Conservation (phyloP, 306 rosid species). For the Gillenia trifoliata region DNA sequence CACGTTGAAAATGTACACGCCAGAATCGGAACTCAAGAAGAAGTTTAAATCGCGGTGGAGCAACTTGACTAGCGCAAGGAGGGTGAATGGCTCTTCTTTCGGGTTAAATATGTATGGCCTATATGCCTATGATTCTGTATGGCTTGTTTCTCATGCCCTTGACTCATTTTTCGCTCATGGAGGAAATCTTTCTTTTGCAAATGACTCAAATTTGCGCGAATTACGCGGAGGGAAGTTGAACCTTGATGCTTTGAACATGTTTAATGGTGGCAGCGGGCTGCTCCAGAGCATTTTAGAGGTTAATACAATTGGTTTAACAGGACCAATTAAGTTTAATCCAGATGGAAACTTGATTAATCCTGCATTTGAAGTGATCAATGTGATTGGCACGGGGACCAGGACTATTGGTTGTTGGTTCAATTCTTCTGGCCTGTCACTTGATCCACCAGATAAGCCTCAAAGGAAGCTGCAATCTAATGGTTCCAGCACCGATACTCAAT, state of each 20-base stretch:
- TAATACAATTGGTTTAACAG: slow-evolving; percentile 19
- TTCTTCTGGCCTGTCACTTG: slow-evolving; percentile 7
- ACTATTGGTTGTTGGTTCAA: slow-evolving; percentile 26
- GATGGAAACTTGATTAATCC: slow-evolving; percentile 14
- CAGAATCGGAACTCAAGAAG: background rate
- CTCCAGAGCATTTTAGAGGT: slow-evolving; percentile 6
- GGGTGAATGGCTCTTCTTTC: slow-evolving; percentile 6
- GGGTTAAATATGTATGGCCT: slow-evolving; percentile 16
- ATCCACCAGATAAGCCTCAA: slow-evolving; percentile 5
- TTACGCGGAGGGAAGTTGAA: slow-evolving; percentile 11
- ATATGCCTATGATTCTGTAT: slow-evolving; percentile 25
- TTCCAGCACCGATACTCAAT: background rate
- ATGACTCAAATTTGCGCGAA: background rate
- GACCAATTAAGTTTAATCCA: slow-evolving; percentile 12
- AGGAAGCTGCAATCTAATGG: background rate
- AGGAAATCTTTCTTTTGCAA: slow-evolving; percentile 13
- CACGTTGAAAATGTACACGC: slow-evolving; percentile 21
- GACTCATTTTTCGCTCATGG: slow-evolving; percentile 8
- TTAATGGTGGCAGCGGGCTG: slow-evolving; percentile 8
- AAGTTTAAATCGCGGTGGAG: background rate
- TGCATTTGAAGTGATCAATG: slow-evolving; percentile 25
- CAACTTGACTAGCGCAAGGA: slow-evolving; percentile 9
- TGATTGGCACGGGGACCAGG: slow-evolving; percentile 25
- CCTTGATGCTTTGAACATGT: slow-evolving; percentile 22
- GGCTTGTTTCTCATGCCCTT: slow-evolving; percentile 21